Evolutionary conservation across 208 protist species (phyloP).

Genomic region (Trypanosoma cruzi): DNA sequence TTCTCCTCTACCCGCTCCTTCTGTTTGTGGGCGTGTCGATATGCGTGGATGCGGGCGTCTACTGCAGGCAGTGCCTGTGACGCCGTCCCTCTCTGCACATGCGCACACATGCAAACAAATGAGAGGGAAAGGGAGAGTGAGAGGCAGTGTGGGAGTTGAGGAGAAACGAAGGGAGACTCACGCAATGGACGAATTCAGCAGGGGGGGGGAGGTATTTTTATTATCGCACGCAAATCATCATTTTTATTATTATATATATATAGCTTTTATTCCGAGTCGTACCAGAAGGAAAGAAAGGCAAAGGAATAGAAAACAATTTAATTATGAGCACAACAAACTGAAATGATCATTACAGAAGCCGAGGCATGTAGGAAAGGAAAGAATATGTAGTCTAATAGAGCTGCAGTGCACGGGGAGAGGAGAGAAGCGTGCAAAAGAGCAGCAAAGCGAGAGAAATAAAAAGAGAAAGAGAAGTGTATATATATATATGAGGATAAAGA

Average conservation of each 20-base stretch:
- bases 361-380: neutral
- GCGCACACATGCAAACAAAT: neutral
- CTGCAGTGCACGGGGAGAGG: neutral
- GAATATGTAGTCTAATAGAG: neutral
- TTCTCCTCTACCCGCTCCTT: neutral
- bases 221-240: slow-evolving; percentile 17
- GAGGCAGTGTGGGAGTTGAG: neutral
- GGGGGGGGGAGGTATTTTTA: slow-evolving; percentile 15
- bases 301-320: neutral
- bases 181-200: slow-evolving; percentile 14
- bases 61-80: neutral
- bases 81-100: neutral
- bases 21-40: neutral
- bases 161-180: neutral
- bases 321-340: slow-evolving; percentile 7
- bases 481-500: too few relatives aligned
- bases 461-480: neutral
- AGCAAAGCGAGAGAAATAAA: neutral
- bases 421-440: neutral
- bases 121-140: neutral
- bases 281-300: neutral
- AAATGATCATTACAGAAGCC: slow-evolving; percentile 18
- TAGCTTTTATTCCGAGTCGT: neutral
- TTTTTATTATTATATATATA: neutral
- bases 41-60: neutral